Evolutionary conservation across 2,329 filamentous ascomycete genomes (phyloP).

Genomic region (Zymoseptoria tritici): DNA sequence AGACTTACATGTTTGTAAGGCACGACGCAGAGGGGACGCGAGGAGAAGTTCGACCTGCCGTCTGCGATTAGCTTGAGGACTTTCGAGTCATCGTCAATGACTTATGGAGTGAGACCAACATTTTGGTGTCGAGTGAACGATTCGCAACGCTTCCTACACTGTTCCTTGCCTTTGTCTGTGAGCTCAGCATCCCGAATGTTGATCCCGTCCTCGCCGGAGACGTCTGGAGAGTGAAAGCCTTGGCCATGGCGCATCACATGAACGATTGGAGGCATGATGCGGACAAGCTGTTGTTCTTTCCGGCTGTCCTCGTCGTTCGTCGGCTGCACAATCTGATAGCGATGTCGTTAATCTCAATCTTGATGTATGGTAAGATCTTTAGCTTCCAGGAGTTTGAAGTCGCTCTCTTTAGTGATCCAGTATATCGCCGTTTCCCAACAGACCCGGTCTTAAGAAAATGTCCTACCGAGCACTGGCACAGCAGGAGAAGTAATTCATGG

Average conservation of each 20-base stretch:
- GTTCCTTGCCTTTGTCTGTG: conserved; percentile 22
- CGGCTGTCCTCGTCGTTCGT: background rate
- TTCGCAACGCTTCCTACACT: conserved; percentile 19
- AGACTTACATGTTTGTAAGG: conserved; percentile 7
- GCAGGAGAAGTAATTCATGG: no score
- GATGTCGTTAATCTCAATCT: background rate
- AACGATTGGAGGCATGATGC: conserved; percentile 19
- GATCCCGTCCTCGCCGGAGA: conserved; percentile 19
- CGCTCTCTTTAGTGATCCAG: no score
- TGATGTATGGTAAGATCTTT: no score
- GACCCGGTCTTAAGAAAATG: no score
- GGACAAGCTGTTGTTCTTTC: background rate
- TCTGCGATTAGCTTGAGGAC: background rate
- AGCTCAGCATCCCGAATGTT: conserved; percentile 22
- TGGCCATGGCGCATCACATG: conserved; percentile 28
- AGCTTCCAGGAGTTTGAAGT: no score
- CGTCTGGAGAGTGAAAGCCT: conserved; percentile 23
- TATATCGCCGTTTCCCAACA: no score
- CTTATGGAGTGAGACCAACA: conserved; percentile 7
- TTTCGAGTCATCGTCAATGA: background rate
- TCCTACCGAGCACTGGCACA: no score
- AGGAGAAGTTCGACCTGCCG: conserved; percentile 24
- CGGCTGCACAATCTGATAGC: background rate
- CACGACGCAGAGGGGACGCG: conserved; percentile 23
- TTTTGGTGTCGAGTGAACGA: conserved; percentile 21